Evolutionary conservation across 164 flowering plant species (phyloP).

Genomic region (Stephania yunnanensis): DNA sequence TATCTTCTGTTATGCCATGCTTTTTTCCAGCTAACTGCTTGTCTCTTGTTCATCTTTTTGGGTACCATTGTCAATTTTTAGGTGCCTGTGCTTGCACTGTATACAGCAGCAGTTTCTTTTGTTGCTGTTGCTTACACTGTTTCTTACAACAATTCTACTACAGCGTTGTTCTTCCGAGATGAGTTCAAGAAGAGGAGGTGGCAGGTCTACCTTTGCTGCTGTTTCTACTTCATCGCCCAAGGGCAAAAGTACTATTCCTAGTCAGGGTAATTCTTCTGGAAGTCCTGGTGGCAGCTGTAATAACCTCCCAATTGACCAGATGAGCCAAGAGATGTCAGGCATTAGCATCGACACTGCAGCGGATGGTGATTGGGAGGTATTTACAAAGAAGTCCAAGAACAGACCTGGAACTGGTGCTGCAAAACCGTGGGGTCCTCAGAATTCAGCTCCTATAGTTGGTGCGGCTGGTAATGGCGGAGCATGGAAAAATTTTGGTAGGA

Average conservation of each 20-base stretch:
- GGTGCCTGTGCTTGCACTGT: too few relatives aligned
- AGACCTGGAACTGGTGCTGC: constrained; percentile 36
- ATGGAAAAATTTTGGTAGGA: constrained; percentile 29
- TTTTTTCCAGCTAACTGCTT: too few relatives aligned
- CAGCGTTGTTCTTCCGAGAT: constrained; percentile 6
- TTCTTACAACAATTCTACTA: too few relatives aligned
- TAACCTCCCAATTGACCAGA: constrained; percentile 23
- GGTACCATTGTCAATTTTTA: too few relatives aligned
- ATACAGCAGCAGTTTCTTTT: too few relatives aligned
- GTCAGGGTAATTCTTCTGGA: constrained; percentile 13
- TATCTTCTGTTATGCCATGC: background rate
- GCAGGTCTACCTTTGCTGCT: constrained; percentile 16
- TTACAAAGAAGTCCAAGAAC: constrained; percentile 46
- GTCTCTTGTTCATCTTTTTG: too few relatives aligned
- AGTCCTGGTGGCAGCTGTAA: constrained; percentile 8
- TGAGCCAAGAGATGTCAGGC: constrained; percentile 26
- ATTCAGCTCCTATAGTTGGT: constrained; percentile 29
- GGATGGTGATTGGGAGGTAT: constrained; percentile 63
- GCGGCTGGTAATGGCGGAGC: constrained; percentile 22
- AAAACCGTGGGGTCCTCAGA: constrained; percentile 35
- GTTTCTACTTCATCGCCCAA: constrained; percentile 11
- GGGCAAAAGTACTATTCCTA: constrained; percentile 13
- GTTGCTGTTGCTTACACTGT: too few relatives aligned
- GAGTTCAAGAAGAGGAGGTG: constrained; percentile 19
- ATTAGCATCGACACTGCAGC: constrained; percentile 29